phyloP scores from a whole-genome alignment of 1,139 yeast species.

The Hyphopichia wangnamkhiaoensis region DNA sequence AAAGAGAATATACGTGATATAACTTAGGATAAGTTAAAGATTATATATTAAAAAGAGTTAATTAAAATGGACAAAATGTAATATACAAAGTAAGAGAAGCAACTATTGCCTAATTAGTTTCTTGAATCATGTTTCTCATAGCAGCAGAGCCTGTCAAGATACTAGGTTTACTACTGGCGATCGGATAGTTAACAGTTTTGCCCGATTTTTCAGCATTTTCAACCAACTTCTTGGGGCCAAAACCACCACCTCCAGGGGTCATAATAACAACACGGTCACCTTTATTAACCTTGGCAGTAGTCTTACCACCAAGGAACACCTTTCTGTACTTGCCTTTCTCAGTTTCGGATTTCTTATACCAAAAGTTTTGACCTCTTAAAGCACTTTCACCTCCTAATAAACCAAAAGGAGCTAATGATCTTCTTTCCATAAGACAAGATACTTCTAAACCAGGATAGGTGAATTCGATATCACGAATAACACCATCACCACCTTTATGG shows the following conservation, averaged over 20 bases:
- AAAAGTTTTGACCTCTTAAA: conserved; percentile 38
- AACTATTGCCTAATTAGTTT: conserved; percentile 29
- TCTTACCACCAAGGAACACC: conserved; percentile 44
- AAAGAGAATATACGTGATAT: too few species aligned
- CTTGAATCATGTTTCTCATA: conserved; percentile 32
- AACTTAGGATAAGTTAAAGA: too few species aligned
- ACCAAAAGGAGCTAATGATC: conserved; percentile 48
- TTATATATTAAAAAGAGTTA: background rate
- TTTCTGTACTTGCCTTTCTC: conserved; percentile 23
- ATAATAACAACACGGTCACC: conserved; percentile 45
- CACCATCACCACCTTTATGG: conserved; percentile 49
- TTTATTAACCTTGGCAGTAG: conserved; percentile 36
- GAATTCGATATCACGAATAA: conserved; percentile 47
- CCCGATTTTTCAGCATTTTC: conserved; percentile 6
- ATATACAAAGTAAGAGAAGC: background rate
- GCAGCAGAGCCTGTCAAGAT: conserved; percentile 41
- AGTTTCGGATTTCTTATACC: conserved; percentile 29
- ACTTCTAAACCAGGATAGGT: conserved; percentile 40
- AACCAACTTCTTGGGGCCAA: conserved; percentile 23
- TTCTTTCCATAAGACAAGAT: conserved; percentile 47
- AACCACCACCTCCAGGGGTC: conserved; percentile 57
- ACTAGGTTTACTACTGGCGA: conserved; percentile 23
- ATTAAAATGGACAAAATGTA: background rate
- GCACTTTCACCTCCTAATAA: conserved; percentile 45
- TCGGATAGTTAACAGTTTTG: conserved; percentile 21